Percentiles rank a stretch among this genome's conserved stretches.
Conservation (phyloP, 345 rosid genomes). For the Citrus reticulata region DNA sequence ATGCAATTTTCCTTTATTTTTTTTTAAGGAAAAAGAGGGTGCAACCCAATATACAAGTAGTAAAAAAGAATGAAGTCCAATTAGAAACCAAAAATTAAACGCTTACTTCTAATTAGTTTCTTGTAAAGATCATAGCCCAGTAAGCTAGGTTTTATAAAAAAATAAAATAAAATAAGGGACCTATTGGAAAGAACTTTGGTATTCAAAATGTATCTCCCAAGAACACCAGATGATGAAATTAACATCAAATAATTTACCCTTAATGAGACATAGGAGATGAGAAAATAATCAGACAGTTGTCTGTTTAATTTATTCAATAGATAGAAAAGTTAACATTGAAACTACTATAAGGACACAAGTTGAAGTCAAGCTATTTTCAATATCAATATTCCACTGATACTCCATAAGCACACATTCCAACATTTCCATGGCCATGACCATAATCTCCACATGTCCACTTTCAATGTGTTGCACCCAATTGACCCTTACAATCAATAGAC, state of each 20-base stretch:
- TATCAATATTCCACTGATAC: not conserved
- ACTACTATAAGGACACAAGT: not conserved
- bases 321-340: not conserved
- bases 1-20: not conserved
- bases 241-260: not conserved
- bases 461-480: not conserved
- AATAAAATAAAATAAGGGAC: too few relatives aligned
- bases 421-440: not conserved
- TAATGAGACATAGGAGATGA: not conserved
- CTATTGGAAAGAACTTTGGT: not conserved
- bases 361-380: not conserved
- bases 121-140: not conserved
- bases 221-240: not conserved
- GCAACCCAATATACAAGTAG: too few relatives aligned
- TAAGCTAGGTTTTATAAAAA: not conserved
- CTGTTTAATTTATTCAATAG: not conserved
- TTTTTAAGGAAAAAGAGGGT: too few relatives aligned
- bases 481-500: not conserved
- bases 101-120: not conserved
- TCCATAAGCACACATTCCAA: not conserved
- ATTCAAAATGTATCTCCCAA: not conserved
- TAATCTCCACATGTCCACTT: not conserved
- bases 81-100: not conserved
- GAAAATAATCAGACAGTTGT: not conserved
- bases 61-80: too few relatives aligned